phyloP scores from a whole-genome alignment of 2,329 filamentous ascomycete genomes.

The Fusarium poae region DNA sequence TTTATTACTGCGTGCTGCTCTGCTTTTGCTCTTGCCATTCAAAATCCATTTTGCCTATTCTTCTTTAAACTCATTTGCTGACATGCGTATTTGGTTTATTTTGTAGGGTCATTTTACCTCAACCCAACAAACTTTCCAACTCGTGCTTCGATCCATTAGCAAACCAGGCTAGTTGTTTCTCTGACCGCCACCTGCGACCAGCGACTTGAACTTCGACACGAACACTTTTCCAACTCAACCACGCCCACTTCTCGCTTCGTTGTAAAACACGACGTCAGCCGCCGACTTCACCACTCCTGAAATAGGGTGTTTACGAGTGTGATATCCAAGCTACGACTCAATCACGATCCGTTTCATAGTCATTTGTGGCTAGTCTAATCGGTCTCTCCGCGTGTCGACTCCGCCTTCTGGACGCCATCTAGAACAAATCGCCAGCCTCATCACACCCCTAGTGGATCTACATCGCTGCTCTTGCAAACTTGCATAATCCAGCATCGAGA shows the following conservation, averaged over 20 bases:
- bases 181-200: conserved; percentile 37
- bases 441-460: conserved; percentile 41
- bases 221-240: conserved; percentile 14
- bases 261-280: conserved; percentile 21
- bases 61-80: conserved; percentile 14
- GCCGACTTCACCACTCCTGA: conserved; percentile 12
- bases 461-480: conserved; percentile 30
- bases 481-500: conserved; percentile 37
- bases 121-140: conserved; percentile 4
- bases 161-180: conserved; percentile 31
- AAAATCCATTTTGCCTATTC: conserved; percentile 17
- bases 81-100: conserved; percentile 12
- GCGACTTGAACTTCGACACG: conserved; percentile 16
- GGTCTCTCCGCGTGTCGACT: conserved; percentile 36
- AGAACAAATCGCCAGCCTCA: conserved; percentile 38
- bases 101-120: conserved; percentile 26
- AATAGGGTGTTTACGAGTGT: conserved; percentile 7
- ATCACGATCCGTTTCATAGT: conserved; percentile 24
- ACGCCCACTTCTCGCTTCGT: conserved; percentile 21
- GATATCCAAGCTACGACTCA: conserved; percentile 26
- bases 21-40: conserved; percentile 15
- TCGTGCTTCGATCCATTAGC: conserved; percentile 21
- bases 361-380: conserved; percentile 35
- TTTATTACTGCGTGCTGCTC: conserved; percentile 16
- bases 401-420: conserved; percentile 35